These are phyloP conservation scores for Chalciporus chontae DNA, from an alignment of 768 basidiomycete genomes.

Conservation along the genomic window DNA sequence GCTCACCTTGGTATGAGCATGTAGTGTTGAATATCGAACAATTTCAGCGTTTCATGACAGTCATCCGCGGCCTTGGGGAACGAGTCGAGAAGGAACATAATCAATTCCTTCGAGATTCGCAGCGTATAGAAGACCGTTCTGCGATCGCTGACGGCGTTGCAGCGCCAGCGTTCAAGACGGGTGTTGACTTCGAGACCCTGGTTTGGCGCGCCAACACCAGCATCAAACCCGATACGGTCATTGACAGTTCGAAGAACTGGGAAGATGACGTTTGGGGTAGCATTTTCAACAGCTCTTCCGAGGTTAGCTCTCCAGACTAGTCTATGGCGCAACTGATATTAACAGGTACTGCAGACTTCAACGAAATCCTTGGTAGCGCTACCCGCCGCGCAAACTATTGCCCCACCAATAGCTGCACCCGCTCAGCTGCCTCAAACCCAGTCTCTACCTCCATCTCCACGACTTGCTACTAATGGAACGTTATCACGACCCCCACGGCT, in stretches of 20 bases:
- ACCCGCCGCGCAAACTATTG: constrained; percentile 11
- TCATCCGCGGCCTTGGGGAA: constrained; percentile 71
- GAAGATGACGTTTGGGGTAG: constrained; percentile 86
- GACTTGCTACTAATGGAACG: constrained; percentile 28
- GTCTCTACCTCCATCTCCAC: constrained; percentile 40
- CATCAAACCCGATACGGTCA: constrained; percentile 43
- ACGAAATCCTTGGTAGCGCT: constrained; percentile 14
- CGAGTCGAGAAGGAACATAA: constrained; percentile 92
- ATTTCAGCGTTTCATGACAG: constrained; percentile 89
- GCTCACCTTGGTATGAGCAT: constrained; percentile 3
- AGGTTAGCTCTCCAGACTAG: constrained; percentile 16
- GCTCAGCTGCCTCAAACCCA: constrained; percentile 24
- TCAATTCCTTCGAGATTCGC: constrained; percentile 89
- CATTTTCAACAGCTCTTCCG: constrained; percentile 50
- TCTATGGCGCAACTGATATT: not conserved
- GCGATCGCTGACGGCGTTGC: constrained; percentile 42
- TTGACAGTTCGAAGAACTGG: constrained; percentile 48
- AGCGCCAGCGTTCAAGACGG: constrained; percentile 37
- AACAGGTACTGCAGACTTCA: constrained; percentile 16
- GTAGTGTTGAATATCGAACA: constrained; percentile 79
- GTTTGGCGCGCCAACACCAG: constrained; percentile 57
- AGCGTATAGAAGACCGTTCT: constrained; percentile 81
- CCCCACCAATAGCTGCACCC: constrained; percentile 10
- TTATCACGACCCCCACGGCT: constrained; percentile 37
- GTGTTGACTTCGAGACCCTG: constrained; percentile 83